These are phyloP conservation scores for Backusella westeae DNA, from an alignment of 192 early-diverging fungal species.

Conservation along the genomic window DNA sequence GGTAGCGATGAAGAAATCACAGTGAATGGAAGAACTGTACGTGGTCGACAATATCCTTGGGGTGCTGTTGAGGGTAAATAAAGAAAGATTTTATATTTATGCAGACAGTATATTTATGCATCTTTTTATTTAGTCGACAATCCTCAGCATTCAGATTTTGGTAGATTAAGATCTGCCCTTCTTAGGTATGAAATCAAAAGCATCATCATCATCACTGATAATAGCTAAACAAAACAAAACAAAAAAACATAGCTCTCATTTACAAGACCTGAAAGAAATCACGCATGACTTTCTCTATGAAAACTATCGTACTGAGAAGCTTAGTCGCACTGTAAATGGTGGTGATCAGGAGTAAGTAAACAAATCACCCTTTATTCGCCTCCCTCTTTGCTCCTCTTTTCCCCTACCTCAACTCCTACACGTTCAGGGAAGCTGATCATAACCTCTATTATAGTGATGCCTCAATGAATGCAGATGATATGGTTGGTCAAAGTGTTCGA, in stretches of 20 bases:
- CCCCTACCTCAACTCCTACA: background rate
- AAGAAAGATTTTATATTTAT: background rate
- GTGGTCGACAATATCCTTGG: conserved; percentile 95
- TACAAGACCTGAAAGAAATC: conserved; percentile 96
- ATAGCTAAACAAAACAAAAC: background rate
- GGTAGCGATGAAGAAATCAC: conserved; percentile 90
- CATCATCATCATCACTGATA: background rate
- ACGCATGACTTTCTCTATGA: conserved; percentile 96
- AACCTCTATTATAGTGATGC: conserved; percentile 7
- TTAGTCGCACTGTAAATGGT: conserved; percentile 54
- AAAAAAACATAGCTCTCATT: conserved; percentile 74
- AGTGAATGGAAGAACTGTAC: conserved; percentile 85
- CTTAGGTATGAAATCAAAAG: conserved; percentile 53
- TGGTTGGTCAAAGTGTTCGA: conserved; percentile 41
- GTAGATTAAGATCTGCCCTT: conserved; percentile 85
- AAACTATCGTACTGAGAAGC: conserved; percentile 91
- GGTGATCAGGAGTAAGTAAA: conserved; percentile 42
- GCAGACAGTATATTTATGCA: background rate
- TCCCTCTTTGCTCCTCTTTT: background rate
- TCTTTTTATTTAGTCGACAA: conserved; percentile 71
- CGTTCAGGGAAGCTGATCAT: background rate
- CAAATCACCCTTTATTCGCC: background rate
- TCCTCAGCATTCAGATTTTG: conserved; percentile 96
- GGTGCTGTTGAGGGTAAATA: conserved; percentile 78
- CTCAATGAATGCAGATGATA: conserved; percentile 38